These are phyloP conservation scores for Hanseniaspora valbyensis DNA, from an alignment of 805 yeast genomes.

Conservation along the genomic window DNA sequence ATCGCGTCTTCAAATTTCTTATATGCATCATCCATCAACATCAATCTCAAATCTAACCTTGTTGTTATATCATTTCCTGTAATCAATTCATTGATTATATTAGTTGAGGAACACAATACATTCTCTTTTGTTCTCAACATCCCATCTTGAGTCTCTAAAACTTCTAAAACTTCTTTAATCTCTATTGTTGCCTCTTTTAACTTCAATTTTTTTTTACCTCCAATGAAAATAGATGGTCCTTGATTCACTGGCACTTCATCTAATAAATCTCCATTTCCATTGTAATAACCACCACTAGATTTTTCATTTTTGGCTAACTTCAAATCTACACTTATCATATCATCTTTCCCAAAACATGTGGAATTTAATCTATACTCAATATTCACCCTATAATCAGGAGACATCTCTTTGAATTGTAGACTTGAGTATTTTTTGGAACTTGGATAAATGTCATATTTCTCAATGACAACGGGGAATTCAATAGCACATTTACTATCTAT, in stretches of 20 bases:
- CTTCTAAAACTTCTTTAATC: conserved; percentile 43
- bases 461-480: conserved; percentile 44
- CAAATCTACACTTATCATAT: conserved; percentile 33
- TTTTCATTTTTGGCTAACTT: conserved; percentile 34
- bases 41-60: conserved; percentile 22
- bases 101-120: conserved; percentile 30
- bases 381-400: conserved; percentile 40
- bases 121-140: conserved; percentile 38
- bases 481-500: conserved; percentile 11
- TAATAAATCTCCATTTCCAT: conserved; percentile 14
- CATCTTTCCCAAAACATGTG: conserved; percentile 51
- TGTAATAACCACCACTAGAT: conserved; percentile 16
- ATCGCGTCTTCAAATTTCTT: conserved; percentile 28
- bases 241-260: neutral
- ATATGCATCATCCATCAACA: conserved; percentile 24
- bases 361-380: conserved; percentile 39
- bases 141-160: conserved; percentile 29
- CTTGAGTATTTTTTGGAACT: conserved; percentile 46
- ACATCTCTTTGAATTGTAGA: conserved; percentile 33
- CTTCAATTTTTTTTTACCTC: conserved; percentile 26
- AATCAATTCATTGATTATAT: conserved; percentile 26
- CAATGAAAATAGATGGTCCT: conserved; percentile 11
- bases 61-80: conserved; percentile 26
- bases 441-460: conserved; percentile 48
- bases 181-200: conserved; percentile 39